Base-by-base conservation (phyloP, 768 basidiomycete species). In the Pulveroboletus sp. region DNA sequence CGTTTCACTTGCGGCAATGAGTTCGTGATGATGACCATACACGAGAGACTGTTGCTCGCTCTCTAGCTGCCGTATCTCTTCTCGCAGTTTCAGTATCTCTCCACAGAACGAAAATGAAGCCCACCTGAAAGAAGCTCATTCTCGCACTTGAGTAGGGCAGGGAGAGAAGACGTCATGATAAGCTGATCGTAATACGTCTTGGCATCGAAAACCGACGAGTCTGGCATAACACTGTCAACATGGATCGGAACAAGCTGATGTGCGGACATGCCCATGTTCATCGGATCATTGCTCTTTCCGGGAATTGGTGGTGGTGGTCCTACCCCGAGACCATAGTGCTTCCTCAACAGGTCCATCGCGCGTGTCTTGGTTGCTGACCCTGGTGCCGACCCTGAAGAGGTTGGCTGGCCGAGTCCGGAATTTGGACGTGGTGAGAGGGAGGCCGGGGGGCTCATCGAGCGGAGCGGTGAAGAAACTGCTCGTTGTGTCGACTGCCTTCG, bases 21-120 rank as follows among this genome's bases (percentile, higher is more conserved):
- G 83, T 57, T 96, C 93, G 51, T 93, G 91, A 60, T 96, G 93
- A 62, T 94, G 93, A 59, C 94, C 93, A 64, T 96, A 96, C 10
- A 96, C 93, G 39, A 96, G 74, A 8, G 88, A 86, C 67, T 96
- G 93, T 21, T 90, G 74, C 61, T 95, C 93, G 60, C 86, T 82
- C 49, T 95, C 91, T 12, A 96, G 70, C 54, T 91, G 81, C 30
- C 89, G 77, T 51, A 96, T 94, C 67, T 95, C 93, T 93, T 37
- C 21, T 33, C 14, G 35, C 10, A 40, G 36, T 11, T 33, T 59
- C 27, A 63, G 52, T 28, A 51, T 47, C 35, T 39, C 28, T 28
- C 15, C 3, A 6, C 31, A 11, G 4, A 15, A 17, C 27, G 18
- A 28, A 39, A 35, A 12, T 21, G 11, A 21, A 18, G 53, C 59